phyloP scores from a whole-genome alignment of 2,329 filamentous ascomycete genomes.

The Metarhizium guizhouense region DNA sequence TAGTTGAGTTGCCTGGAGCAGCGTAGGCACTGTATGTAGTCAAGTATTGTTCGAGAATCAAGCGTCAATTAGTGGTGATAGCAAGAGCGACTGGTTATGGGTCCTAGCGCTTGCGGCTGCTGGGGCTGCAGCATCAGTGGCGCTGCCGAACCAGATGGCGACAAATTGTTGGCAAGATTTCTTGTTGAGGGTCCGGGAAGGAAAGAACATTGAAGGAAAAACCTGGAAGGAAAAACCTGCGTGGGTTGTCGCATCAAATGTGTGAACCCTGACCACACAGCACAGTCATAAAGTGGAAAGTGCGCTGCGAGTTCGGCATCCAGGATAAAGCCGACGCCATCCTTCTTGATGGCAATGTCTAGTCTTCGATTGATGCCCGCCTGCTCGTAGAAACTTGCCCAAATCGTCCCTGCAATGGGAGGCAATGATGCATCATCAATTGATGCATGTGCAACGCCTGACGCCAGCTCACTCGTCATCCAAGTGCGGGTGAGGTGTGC shows the following conservation, averaged over 20 bases:
- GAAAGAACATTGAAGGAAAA: background rate
- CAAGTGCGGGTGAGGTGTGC: too few species aligned
- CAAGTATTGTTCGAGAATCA: too few species aligned
- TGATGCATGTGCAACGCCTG: too few species aligned
- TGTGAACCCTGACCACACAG: background rate
- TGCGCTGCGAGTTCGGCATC: background rate
- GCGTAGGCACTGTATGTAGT: background rate
- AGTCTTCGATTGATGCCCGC: too few species aligned
- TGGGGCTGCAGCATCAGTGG: background rate
- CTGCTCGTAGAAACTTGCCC: too few species aligned
- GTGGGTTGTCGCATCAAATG: background rate
- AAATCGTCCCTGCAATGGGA: too few species aligned
- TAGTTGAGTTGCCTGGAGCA: background rate
- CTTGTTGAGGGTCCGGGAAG: background rate
- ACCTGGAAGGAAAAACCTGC: background rate
- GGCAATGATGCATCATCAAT: too few species aligned
- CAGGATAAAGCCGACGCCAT: background rate
- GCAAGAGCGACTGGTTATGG: too few species aligned
- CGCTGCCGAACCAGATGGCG: background rate
- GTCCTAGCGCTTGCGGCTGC: too few species aligned
- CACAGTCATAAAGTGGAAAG: background rate
- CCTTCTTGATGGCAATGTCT: background rate
- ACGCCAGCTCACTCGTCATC: too few species aligned
- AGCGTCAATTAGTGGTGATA: too few species aligned
- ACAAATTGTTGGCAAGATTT: background rate